Base-by-base conservation (phyloP, 2,329 filamentous ascomycete species). In the Ophiostoma triangulosporum region DNA sequence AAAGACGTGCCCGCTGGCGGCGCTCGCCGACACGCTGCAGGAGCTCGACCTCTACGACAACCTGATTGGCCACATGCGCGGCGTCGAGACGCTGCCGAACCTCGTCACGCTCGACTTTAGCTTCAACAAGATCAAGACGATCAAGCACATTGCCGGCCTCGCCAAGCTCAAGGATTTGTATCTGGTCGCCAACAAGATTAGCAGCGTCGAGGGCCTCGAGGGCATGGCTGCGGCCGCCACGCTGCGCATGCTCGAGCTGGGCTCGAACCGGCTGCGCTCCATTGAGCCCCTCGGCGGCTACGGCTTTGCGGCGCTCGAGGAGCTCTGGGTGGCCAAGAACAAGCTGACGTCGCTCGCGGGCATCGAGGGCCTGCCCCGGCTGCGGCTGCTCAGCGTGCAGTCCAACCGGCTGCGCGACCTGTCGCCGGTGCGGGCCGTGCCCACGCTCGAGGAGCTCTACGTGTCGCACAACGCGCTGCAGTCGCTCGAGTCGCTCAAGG, bases 41-140 rank as follows among this genome's bases (percentile, higher is more conserved):
- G 93, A 98, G 56, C 77, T 98, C 50, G 93, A 98, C 63, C 77
- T 98, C 56, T 98, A 98, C 72, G 93, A 98, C 70, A 98, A 98
- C 68, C 76, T 95, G 17, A 89, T 98, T 62, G 80, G 82, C 11
- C 89, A 95, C 67, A 81, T 96, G 68, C 83, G 83, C 60, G 87
- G 87, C 29, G 76, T 98, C 46, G 89, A 96, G 52, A 74, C 80
- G 46, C 79, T 96, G 54, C 80, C 76, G 12, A 76, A 86, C 57
- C 77, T 98, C 52, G 88, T 78, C 6, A 84, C 73, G 54, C 79
- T 98, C 53, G 93, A 98, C 66, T 75, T 98, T 51, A 94, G 87
- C 67, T 98, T 96, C 78, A 98, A 98, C 74, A 97, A 97, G 73
- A 91, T 98, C 72, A 96, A 95, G 68, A 90, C 96, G 69, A 95